Conservation (phyloP, 2,329 filamentous ascomycete species). For the Diaporthe citrichinensis region DNA sequence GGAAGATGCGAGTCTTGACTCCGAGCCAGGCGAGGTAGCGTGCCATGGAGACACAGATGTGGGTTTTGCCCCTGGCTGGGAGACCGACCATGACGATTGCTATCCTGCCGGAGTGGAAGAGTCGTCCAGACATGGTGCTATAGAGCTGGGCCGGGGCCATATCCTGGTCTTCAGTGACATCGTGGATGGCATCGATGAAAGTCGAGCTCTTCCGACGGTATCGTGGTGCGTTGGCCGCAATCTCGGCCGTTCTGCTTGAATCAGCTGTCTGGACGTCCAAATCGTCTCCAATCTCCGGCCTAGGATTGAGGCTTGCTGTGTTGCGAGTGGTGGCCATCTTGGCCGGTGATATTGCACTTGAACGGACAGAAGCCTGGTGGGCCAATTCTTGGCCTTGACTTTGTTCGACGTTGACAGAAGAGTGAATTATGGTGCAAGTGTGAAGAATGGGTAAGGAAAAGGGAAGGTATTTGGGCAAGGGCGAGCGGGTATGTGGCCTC, state of each 20-base stretch:
- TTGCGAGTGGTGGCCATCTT: background rate
- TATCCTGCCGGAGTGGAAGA: constrained; percentile 97
- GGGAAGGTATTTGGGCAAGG: background rate
- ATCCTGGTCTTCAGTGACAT: constrained; percentile 83
- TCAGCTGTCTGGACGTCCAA: constrained; percentile 48
- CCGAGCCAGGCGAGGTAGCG: constrained; percentile 97
- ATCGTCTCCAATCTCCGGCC: constrained; percentile 42
- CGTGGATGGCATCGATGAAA: constrained; percentile 97
- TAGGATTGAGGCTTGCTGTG: background rate
- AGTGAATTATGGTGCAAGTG: background rate
- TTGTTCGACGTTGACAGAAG: background rate
- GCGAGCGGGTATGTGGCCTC: background rate
- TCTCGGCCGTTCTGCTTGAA: constrained; percentile 82
- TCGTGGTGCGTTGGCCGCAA: constrained; percentile 89
- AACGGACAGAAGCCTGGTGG: background rate
- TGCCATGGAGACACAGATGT: constrained; percentile 95
- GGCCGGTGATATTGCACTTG: background rate
- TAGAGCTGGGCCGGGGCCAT: constrained; percentile 97
- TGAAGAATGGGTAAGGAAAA: background rate
- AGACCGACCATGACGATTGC: constrained; percentile 97
- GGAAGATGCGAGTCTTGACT: constrained; percentile 98
- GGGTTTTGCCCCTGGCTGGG: constrained; percentile 95
- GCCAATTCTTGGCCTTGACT: background rate
- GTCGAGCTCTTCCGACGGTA: constrained; percentile 95
- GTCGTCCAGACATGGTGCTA: constrained; percentile 95